phyloP scores from a whole-genome alignment of 768 basidiomycete species.

The Trametes maxima region DNA sequence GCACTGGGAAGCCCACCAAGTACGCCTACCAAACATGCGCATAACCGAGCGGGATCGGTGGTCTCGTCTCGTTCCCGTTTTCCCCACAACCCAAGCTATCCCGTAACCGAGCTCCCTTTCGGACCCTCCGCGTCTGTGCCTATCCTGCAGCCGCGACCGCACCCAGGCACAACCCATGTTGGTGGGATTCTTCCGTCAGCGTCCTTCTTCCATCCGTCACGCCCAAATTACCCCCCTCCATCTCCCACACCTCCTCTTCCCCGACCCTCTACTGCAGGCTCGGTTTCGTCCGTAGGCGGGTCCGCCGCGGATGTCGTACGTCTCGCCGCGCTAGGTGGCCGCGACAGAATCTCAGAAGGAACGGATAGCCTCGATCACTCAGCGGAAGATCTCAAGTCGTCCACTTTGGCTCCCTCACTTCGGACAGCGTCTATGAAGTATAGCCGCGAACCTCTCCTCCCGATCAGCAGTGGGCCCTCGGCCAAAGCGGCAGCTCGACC shows the following conservation, averaged over 20 bases:
- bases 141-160: conserved; percentile 25
- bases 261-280: conserved; percentile 33
- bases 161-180: conserved; percentile 51
- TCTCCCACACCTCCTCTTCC: conserved; percentile 38
- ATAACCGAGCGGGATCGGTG: conserved; percentile 19
- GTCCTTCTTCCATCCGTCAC: conserved; percentile 75
- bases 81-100: conserved; percentile 13
- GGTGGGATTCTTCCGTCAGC: conserved; percentile 78
- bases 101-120: conserved; percentile 22
- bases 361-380: conserved; percentile 34
- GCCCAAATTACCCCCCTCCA: conserved; percentile 54
- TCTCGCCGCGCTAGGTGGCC: conserved; percentile 43
- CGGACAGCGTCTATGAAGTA: conserved; percentile 48
- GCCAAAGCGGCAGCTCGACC: conserved; percentile 28
- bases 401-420: conserved; percentile 43
- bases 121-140: conserved; percentile 27
- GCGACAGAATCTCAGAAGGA: conserved; percentile 46
- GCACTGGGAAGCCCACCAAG: conserved; percentile 24
- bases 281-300: conserved; percentile 32
- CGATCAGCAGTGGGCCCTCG: conserved; percentile 41
- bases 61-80: conserved; percentile 17
- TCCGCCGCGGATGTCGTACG: conserved; percentile 38
- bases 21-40: conserved; percentile 23
- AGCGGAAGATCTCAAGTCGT: conserved; percentile 33
- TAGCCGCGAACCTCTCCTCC: conserved; percentile 75